phyloP scores from a whole-genome alignment of 2,329 filamentous ascomycete genomes.

The Colletotrichum brevisporum region DNA sequence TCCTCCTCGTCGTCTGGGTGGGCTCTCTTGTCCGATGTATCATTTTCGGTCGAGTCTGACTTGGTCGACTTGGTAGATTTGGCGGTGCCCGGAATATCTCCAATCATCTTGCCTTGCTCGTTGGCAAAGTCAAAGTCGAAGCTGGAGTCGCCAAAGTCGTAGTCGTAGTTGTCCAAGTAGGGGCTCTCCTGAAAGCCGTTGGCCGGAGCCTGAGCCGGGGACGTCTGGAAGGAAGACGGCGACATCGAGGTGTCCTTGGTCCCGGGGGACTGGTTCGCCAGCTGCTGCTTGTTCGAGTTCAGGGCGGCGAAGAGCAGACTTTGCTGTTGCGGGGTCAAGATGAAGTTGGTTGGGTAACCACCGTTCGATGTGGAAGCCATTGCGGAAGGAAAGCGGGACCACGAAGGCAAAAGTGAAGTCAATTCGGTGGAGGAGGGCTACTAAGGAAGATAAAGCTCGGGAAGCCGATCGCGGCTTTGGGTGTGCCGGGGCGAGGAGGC shows the following conservation, averaged over 20 bases:
- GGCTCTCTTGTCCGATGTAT: slow-evolving; percentile 78
- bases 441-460: slow-evolving; percentile 21
- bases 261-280: slow-evolving; percentile 53
- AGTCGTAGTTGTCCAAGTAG: slow-evolving; percentile 82
- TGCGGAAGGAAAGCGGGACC: slow-evolving; percentile 41
- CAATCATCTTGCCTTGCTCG: slow-evolving; percentile 78
- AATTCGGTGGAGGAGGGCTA: slow-evolving; percentile 28
- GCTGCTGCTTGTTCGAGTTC: slow-evolving; percentile 73
- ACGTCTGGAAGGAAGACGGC: slow-evolving; percentile 64
- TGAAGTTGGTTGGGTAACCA: slow-evolving; percentile 69
- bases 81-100: slow-evolving; percentile 75
- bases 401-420: slow-evolving; percentile 19
- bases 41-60: slow-evolving; percentile 71
- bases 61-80: slow-evolving; percentile 65
- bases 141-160: slow-evolving; percentile 81
- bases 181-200: slow-evolving; percentile 81
- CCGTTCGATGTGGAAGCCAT: slow-evolving; percentile 67
- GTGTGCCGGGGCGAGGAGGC: slow-evolving; percentile 22
- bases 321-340: slow-evolving; percentile 83
- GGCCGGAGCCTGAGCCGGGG: slow-evolving; percentile 60
- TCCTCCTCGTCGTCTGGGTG: slow-evolving; percentile 80
- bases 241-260: slow-evolving; percentile 60
- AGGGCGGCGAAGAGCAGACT: slow-evolving; percentile 82
- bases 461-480: slow-evolving; percentile 40
- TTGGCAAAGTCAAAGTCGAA: slow-evolving; percentile 78